Evolutionary conservation across 2,329 filamentous ascomycete species (phyloP).

Genomic region (Pyricularia sp.): DNA sequence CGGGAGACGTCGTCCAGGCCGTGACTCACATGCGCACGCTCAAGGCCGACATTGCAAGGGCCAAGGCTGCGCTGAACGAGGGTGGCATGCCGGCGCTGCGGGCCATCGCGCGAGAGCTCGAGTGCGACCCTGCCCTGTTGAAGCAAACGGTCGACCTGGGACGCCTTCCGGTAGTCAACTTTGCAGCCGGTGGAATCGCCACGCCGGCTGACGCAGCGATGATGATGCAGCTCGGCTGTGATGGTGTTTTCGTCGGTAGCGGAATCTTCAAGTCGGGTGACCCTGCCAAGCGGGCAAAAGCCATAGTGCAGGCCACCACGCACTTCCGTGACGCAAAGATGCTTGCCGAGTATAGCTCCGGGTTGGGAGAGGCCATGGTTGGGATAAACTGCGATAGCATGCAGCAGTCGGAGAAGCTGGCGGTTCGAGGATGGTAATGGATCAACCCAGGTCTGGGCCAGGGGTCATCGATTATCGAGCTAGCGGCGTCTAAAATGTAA

Average conservation of each 20-base stretch:
- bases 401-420: slow-evolving; percentile 71
- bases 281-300: slow-evolving; percentile 79
- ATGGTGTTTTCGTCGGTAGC: slow-evolving; percentile 93
- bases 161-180: slow-evolving; percentile 90
- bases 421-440: slow-evolving; percentile 74
- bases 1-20: slow-evolving; percentile 93
- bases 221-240: slow-evolving; percentile 97
- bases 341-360: slow-evolving; percentile 76
- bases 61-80: slow-evolving; percentile 60
- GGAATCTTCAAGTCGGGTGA: slow-evolving; percentile 98
- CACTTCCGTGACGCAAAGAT: slow-evolving; percentile 82
- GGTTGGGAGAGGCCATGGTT: slow-evolving; percentile 96
- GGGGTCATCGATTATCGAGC: neutral
- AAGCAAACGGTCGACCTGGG: slow-evolving; percentile 81
- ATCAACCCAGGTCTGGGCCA: neutral
- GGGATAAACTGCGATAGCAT: slow-evolving; percentile 81
- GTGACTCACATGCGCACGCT: slow-evolving; percentile 94
- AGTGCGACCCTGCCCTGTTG: slow-evolving; percentile 67
- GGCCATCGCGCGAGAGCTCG: slow-evolving; percentile 72
- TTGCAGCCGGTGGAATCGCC: slow-evolving; percentile 97
- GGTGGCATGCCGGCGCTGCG: slow-evolving; percentile 47
- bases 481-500: neutral
- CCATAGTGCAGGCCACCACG: slow-evolving; percentile 89
- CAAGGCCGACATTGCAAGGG: slow-evolving; percentile 69
- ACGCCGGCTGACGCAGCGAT: slow-evolving; percentile 93